A percentile compares a stretch with the other conserved stretches of the same genome.
phyloP scores from a whole-genome alignment of 1,284 basidiomycete genomes.

The Rhodotorula sp. region DNA sequence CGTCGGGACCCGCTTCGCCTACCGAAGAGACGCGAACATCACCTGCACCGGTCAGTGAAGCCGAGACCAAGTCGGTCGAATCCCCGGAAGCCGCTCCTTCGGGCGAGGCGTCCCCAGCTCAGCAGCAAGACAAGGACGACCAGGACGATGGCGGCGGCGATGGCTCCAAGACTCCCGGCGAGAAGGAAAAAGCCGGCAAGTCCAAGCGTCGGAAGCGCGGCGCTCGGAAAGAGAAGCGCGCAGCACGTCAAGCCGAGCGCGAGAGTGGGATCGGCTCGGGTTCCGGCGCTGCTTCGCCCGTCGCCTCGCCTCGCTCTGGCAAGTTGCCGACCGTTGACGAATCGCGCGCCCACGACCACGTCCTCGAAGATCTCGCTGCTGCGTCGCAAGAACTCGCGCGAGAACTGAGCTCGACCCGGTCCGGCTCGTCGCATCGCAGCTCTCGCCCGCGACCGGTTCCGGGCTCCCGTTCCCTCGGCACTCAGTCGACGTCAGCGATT shows the following conservation, averaged over 20 bases:
- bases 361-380: slow-evolving; percentile 65
- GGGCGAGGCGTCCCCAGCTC: background rate
- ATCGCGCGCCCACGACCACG: slow-evolving; percentile 14
- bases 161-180: slow-evolving; percentile 47
- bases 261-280: background rate
- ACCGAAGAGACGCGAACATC: background rate
- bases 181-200: slow-evolving; percentile 50
- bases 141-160: slow-evolving; percentile 5
- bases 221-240: slow-evolving; percentile 55
- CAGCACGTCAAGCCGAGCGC: slow-evolving; percentile 54
- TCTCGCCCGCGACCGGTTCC: slow-evolving; percentile 13
- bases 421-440: slow-evolving; percentile 2
- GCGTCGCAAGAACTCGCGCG: slow-evolving; percentile 78
- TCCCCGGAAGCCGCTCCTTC: no score
- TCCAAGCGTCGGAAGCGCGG: slow-evolving; percentile 73
- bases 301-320: slow-evolving; percentile 19
- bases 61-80: background rate
- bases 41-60: no score
- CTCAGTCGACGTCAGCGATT: slow-evolving; percentile 33
- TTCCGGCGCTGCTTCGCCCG: background rate
- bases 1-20: background rate
- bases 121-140: background rate
- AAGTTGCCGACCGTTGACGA: slow-evolving; percentile 40
- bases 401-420: slow-evolving; percentile 65
- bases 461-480: slow-evolving; percentile 24